phyloP scores from a whole-genome alignment of 2,329 filamentous ascomycete genomes.

The Beauveria australis region DNA sequence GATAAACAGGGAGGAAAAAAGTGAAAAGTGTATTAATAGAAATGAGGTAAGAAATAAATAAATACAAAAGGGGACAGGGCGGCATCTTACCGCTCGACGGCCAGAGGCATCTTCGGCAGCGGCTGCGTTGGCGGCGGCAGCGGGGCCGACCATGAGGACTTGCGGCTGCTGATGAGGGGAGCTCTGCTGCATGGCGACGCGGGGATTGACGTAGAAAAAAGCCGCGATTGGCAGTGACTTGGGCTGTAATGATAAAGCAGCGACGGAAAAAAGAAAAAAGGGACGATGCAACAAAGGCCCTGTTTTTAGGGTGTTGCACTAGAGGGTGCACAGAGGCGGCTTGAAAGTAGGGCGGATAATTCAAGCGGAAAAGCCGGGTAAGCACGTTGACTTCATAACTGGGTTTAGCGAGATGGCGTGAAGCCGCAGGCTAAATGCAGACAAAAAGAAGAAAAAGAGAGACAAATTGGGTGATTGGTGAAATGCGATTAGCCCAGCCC shows the following conservation, averaged over 20 bases:
- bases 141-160: slow-evolving; percentile 6
- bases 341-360: background rate
- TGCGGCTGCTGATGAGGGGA: background rate
- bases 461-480: background rate
- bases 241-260: background rate
- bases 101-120: slow-evolving; percentile 10
- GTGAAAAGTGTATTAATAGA: background rate
- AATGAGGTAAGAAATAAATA: background rate
- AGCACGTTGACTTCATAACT: background rate
- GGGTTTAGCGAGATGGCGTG: background rate
- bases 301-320: slow-evolving; percentile 7
- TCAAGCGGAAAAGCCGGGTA: background rate
- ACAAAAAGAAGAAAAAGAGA: background rate
- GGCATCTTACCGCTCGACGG: slow-evolving; percentile 10
- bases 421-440: background rate
- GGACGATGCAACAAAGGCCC: slow-evolving; percentile 4
- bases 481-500: slow-evolving; percentile 5
- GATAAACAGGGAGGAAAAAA: background rate
- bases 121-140: background rate
- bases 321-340: background rate
- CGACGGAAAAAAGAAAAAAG: background rate
- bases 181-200: slow-evolving; percentile 4
- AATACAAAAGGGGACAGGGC: background rate
- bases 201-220: background rate
- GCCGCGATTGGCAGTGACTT: background rate